Conservation (phyloP, 176 grass and related monocot genomes). For the Triticum aestivum region DNA sequence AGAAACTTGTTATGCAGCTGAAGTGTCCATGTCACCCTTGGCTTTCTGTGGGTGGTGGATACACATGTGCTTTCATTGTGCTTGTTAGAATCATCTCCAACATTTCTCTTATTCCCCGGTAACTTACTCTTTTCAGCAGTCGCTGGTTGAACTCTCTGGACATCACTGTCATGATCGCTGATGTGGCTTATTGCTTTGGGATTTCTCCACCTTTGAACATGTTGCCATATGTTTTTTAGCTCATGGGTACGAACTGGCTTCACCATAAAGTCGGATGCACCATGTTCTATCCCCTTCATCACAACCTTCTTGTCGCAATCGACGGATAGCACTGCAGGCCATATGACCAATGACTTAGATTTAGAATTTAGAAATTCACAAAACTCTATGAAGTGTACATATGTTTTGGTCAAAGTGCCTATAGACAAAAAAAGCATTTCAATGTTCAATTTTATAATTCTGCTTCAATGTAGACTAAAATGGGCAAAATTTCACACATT, state of each 20-base stretch:
- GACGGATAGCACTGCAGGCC: not conserved
- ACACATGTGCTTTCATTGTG: not conserved
- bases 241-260: not conserved
- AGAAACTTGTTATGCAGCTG: not conserved
- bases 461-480: not conserved
- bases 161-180: not conserved
- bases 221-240: not conserved
- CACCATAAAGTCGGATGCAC: not conserved
- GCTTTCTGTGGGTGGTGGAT: not conserved
- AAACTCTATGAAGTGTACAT: not conserved
- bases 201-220: not conserved
- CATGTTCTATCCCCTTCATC: not conserved
- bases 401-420: not conserved
- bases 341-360: not conserved
- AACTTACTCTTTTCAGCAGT: not conserved
- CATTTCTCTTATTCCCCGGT: slow-evolving; percentile 33
- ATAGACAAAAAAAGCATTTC: not conserved
- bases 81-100: not conserved
- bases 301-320: not conserved
- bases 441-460: not conserved
- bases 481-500: not conserved
- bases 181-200: not conserved
- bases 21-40: not conserved
- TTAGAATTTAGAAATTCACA: not conserved
- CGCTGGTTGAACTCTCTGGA: not conserved